These are phyloP conservation scores for Acanthamoeba lenticulata DNA, from an alignment of 208 protist species.

Conservation along the genomic window DNA sequence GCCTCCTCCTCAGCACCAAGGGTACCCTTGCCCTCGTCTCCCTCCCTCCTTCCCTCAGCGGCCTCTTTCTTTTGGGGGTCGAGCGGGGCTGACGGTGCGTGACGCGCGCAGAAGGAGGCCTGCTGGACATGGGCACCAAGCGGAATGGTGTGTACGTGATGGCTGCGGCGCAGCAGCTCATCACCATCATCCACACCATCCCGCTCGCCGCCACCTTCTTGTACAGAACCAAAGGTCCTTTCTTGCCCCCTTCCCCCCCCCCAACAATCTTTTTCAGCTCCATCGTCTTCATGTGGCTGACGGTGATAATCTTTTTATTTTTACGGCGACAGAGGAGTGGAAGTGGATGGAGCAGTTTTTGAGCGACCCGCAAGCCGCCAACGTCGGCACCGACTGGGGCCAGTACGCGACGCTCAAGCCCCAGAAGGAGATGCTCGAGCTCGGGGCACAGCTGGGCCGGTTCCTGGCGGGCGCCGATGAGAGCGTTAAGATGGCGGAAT, in stretches of 20 bases:
- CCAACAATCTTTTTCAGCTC: not conserved
- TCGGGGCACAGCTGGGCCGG: not conserved
- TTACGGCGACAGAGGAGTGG: not conserved
- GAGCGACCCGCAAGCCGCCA: not conserved
- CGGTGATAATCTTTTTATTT: not conserved
- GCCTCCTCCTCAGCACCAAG: not conserved
- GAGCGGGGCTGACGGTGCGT: not conserved
- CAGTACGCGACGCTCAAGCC: not conserved
- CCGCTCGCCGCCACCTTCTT: conserved; percentile 10
- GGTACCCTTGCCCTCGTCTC: not conserved
- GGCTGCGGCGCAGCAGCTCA: not conserved
- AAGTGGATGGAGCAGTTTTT: not conserved
- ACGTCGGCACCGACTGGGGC: not conserved
- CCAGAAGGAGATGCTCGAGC: not conserved
- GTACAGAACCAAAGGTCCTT: conserved; percentile 22
- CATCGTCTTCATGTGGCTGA: not conserved
- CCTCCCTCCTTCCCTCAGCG: no score
- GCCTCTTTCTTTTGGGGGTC: no score
- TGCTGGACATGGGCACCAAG: not conserved
- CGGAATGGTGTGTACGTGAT: not conserved
- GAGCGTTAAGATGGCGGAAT: not conserved
- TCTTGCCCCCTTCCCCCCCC: no score
- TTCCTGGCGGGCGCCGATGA: not conserved
- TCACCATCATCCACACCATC: not conserved
- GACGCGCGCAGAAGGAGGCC: not conserved